Evolutionary conservation across 179 eudicot species (phyloP), one percentile per base, ranked within the genome.

Genomic region (Beta corolliflora): DNA sequence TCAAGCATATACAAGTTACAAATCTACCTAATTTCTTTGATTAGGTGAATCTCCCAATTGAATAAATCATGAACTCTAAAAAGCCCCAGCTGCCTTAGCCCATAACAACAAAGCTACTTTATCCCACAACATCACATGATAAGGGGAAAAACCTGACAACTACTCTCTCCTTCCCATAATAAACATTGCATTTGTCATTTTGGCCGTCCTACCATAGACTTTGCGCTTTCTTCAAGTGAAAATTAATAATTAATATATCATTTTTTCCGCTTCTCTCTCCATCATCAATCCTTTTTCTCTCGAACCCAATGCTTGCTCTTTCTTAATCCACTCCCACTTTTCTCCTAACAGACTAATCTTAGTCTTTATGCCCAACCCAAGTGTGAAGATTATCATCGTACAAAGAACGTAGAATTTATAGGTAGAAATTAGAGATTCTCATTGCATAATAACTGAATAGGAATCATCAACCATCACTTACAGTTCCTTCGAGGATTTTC

Each of bases 401-500:
- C 21, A 25, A n/a, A 16, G 46, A 6, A 11, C 19, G 6, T 46
- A 77, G 18, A 15, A 70, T 16, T 19, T 44, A 75, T n/a, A 36
- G 65, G 54, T 46, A 46, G 16, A 68, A 8, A 80, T 64, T 60
- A 74, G n/a, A 56, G 59, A 75, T 46, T 79, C 53, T 25, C 81
- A 58, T 56, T 76, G 73, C 71, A 73, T 15, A 21, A 55, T 69
- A 50, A 60, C 72, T 67, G 65, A 71, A n/a, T 14, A 61, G 25
- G 71, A 64, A 61, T 13, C 36, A 36, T 66, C 45, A 59, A 5
- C 16, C 52, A 60, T 80, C 83, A 80, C 86, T 84, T 76, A 84
- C 86, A 80, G 81, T 84, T 55, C 98, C 98, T 92, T 94, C 98
- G 46, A 94, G 91, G 93, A 94, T 93, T 83, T 94, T 94, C 56